These are phyloP conservation scores for Dendrobium nobile DNA, from an alignment of 106 monocot species.

Conservation along the genomic window DNA sequence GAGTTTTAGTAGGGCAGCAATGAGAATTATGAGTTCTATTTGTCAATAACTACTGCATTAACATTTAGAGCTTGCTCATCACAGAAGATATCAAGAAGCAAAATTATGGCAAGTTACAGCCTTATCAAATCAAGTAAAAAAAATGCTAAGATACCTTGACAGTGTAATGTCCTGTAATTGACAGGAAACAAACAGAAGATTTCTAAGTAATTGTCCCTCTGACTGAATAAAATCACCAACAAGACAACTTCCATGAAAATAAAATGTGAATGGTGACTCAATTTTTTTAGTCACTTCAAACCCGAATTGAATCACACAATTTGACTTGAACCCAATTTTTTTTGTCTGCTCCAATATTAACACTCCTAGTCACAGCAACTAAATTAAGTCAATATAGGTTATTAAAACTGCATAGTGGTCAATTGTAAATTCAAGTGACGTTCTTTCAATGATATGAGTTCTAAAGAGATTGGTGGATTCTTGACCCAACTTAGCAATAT, in stretches of 20 bases:
- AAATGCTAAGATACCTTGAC: background rate
- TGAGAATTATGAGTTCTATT: background rate
- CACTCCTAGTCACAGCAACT: too few relatives aligned
- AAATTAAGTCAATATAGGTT: too few relatives aligned
- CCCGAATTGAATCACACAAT: too few relatives aligned
- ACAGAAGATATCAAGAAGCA: background rate
- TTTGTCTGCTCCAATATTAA: too few relatives aligned
- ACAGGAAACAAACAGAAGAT: background rate
- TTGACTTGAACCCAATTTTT: too few relatives aligned
- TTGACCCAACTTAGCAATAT: too few relatives aligned
- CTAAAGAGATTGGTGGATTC: too few relatives aligned
- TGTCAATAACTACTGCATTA: background rate
- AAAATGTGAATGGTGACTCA: background rate
- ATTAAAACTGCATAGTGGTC: too few relatives aligned
- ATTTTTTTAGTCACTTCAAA: too few relatives aligned
- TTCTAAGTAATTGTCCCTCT: background rate
- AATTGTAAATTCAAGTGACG: too few relatives aligned
- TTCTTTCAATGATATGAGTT: too few relatives aligned
- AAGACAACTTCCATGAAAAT: background rate
- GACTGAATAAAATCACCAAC: background rate
- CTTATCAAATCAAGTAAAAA: background rate
- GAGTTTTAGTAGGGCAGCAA: background rate
- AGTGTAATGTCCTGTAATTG: background rate
- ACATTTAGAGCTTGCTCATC: background rate
- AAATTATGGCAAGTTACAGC: background rate